Conservation (phyloP, 225 moss, liverwort and hornwort species). For the Neckera pumila region DNA sequence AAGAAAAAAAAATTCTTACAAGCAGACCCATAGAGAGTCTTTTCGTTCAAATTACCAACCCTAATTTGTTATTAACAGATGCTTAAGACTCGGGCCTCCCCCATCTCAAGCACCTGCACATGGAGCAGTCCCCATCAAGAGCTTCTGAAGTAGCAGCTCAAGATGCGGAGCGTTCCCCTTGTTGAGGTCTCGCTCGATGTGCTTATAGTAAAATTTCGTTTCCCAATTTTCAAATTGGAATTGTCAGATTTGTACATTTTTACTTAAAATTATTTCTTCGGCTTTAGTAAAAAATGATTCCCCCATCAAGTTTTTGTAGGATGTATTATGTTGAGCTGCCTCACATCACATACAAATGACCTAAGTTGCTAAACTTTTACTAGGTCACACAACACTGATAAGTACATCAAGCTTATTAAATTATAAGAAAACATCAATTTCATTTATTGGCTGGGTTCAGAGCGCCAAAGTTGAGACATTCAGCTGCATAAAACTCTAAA, state of each 20-base stretch:
- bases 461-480: neutral
- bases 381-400: neutral
- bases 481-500: too few relatives aligned
- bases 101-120: neutral
- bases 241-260: neutral
- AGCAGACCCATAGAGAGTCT: neutral
- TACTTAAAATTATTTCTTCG: neutral
- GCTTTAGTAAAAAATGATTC: neutral
- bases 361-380: neutral
- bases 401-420: neutral
- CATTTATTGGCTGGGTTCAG: neutral
- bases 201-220: neutral
- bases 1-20: neutral
- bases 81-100: neutral
- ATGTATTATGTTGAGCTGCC: conserved; percentile 39
- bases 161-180: neutral
- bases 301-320: conserved; percentile 6
- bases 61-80: neutral
- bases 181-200: neutral
- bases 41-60: neutral
- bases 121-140: neutral
- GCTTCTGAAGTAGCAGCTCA: neutral
- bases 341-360: neutral
- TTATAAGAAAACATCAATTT: neutral
- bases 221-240: neutral